Conservation (phyloP, 495 filamentous ascomycete species). For the Penicillium verhagenii region DNA sequence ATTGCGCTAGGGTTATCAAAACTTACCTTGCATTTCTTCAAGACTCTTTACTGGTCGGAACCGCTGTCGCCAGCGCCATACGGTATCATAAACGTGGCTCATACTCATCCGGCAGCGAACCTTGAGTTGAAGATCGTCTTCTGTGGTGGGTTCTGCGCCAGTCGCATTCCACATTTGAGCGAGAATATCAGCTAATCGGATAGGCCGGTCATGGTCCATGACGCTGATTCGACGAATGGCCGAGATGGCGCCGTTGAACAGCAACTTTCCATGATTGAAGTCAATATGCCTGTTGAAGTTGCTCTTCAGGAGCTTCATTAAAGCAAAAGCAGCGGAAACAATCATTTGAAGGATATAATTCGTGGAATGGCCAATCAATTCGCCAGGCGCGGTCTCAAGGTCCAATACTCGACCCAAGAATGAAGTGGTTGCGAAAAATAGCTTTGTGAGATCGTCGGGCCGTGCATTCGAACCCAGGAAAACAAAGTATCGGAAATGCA, state of each 20-base stretch:
- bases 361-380: constrained; percentile 68
- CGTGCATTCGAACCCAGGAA: constrained; percentile 56
- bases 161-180: constrained; percentile 52
- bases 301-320: constrained; percentile 84
- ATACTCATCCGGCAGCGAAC: constrained; percentile 51
- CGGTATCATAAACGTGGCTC: constrained; percentile 52
- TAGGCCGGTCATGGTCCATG: constrained; percentile 79
- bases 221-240: constrained; percentile 79
- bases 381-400: constrained; percentile 46
- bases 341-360: constrained; percentile 95
- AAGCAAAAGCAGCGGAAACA: constrained; percentile 78
- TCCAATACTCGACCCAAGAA: constrained; percentile 48
- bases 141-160: constrained; percentile 31
- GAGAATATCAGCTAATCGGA: constrained; percentile 46
- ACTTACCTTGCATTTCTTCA: constrained; percentile 43
- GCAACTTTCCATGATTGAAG: constrained; percentile 67
- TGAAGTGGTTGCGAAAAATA: constrained; percentile 59
- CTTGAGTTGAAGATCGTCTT: constrained; percentile 43
- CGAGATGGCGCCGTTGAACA: constrained; percentile 76
- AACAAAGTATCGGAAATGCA: constrained; percentile 48
- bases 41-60: constrained; percentile 43
- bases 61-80: constrained; percentile 49
- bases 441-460: constrained; percentile 68
- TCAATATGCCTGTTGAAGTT: constrained; percentile 67
- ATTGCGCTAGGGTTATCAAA: too few species aligned